phyloP scores from a whole-genome alignment of 805 yeast genomes.

The Zygosaccharomyces pseudorouxii region DNA sequence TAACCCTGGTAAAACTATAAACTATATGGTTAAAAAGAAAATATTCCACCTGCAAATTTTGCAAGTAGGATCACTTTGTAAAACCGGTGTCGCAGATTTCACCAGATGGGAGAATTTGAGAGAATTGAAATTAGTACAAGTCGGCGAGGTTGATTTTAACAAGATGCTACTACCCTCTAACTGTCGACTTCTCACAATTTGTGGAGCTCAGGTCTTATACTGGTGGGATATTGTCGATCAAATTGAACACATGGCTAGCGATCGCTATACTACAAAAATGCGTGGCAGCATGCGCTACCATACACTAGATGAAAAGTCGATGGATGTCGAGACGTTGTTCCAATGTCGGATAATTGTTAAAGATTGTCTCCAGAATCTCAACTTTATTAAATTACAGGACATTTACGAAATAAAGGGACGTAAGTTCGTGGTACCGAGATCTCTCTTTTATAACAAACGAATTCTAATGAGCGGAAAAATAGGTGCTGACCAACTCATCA shows the following conservation, averaged over 20 bases:
- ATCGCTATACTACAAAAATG: neutral
- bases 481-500: constrained; percentile 8
- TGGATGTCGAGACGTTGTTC: constrained; percentile 5
- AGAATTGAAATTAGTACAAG: constrained; percentile 14
- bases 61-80: constrained; percentile 14
- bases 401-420: constrained; percentile 9
- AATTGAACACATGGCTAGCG: constrained; percentile 5
- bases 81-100: constrained; percentile 23
- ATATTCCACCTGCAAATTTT: constrained; percentile 16
- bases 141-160: constrained; percentile 25
- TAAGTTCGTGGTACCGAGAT: constrained; percentile 18
- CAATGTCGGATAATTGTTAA: constrained; percentile 8
- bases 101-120: constrained; percentile 30
- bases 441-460: constrained; percentile 19
- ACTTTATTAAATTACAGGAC: constrained; percentile 14
- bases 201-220: constrained; percentile 11
- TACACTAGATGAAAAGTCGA: constrained; percentile 4
- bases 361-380: constrained; percentile 12
- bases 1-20: constrained; percentile 29
- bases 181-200: constrained; percentile 20
- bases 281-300: constrained; percentile 1
- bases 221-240: constrained; percentile 29
- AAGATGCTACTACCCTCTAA: constrained; percentile 22
- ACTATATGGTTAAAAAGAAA: constrained; percentile 22
- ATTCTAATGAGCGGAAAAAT: constrained; percentile 4